Evolutionary conservation across 768 basidiomycete genomes (phyloP).

Genomic region (Agaricus subrufescens): DNA sequence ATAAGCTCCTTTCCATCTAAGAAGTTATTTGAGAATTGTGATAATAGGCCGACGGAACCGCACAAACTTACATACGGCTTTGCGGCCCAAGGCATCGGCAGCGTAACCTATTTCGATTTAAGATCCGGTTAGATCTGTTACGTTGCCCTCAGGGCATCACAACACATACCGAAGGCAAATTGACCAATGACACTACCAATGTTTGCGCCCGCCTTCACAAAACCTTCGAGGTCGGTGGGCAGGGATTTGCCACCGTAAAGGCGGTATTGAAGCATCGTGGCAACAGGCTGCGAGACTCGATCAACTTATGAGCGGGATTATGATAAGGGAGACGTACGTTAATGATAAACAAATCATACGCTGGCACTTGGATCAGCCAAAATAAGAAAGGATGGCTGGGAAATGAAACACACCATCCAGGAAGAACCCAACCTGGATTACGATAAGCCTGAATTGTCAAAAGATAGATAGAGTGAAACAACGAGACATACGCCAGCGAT

Average conservation of each 20-base stretch:
- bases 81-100: slow-evolving; percentile 66
- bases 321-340: too few relatives aligned
- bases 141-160: not conserved
- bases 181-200: slow-evolving; percentile 72
- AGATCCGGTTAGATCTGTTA: not conserved
- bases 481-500: slow-evolving; percentile 50
- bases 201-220: slow-evolving; percentile 63
- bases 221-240: slow-evolving; percentile 52
- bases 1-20: slow-evolving; percentile 75
- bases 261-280: slow-evolving; percentile 64
- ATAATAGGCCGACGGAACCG: too few relatives aligned
- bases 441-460: not conserved
- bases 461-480: not conserved
- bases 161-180: slow-evolving; percentile 49
- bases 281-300: slow-evolving; percentile 41
- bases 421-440: slow-evolving; percentile 59
- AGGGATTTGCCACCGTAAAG: slow-evolving; percentile 49
- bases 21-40: not conserved
- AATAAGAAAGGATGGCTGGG: not conserved
- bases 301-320: not conserved
- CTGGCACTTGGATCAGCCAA: slow-evolving; percentile 23
- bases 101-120: slow-evolving; percentile 41
- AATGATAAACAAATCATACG: slow-evolving; percentile 61
- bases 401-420: slow-evolving; percentile 45
- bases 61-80: slow-evolving; percentile 48